phyloP scores from a whole-genome alignment of 345 rosid genomes.

The Brassica carinata region DNA sequence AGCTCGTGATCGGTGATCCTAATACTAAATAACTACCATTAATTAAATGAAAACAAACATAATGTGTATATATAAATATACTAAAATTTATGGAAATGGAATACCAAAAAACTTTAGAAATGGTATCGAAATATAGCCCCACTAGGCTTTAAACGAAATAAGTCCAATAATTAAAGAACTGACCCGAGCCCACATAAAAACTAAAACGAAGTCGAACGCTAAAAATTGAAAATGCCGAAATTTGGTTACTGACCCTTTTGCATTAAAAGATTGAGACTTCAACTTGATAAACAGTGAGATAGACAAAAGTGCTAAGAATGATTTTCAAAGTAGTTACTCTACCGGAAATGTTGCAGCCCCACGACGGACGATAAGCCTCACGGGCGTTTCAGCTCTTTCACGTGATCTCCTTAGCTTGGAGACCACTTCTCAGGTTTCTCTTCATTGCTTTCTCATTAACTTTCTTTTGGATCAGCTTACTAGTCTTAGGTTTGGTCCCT shows the following conservation, averaged over 20 bases:
- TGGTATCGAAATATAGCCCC: not conserved
- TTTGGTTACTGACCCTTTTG: not conserved
- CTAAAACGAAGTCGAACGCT: not conserved
- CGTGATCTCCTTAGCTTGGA: conserved; percentile 75
- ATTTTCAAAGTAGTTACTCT: conserved; percentile 35
- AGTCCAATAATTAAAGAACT: not conserved
- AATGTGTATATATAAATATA: no score
- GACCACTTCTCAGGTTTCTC: conserved; percentile 68
- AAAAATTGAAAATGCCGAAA: not conserved
- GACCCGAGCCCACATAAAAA: not conserved
- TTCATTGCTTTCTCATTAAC: not conserved
- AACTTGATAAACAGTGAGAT: not conserved
- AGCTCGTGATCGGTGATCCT: not conserved
- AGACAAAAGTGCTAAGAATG: not conserved
- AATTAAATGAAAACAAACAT: no score
- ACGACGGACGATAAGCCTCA: conserved; percentile 41
- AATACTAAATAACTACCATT: not conserved
- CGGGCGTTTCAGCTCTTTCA: conserved; percentile 81
- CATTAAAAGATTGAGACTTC: not conserved
- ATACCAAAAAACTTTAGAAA: no score
- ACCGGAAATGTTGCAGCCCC: conserved; percentile 49
- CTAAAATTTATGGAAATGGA: no score
- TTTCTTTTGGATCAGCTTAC: not conserved
- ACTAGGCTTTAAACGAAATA: not conserved
- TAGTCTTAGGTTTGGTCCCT: not conserved